Evolutionary conservation across 768 basidiomycete genomes (phyloP).

Genomic region (Cyclocybe aegerita): DNA sequence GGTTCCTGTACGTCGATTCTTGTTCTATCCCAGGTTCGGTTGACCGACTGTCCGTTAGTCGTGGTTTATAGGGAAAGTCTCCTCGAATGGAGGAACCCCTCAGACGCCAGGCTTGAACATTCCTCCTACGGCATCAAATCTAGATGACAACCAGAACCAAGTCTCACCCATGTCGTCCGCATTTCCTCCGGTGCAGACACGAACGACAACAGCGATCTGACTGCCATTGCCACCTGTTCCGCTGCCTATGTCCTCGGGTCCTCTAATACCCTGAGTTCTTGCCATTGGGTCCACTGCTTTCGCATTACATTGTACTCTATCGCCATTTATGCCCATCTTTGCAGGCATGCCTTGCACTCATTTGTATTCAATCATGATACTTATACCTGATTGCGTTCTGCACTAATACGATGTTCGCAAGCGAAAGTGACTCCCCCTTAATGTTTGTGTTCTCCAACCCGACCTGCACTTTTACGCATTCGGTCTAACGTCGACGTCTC

Average conservation of each 20-base stretch:
- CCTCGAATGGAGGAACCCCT: conserved; percentile 48
- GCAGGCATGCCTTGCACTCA: conserved; percentile 14
- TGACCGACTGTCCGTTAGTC: conserved; percentile 43
- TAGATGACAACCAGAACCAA: conserved; percentile 49
- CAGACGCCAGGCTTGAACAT: conserved; percentile 44
- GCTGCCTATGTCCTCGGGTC: conserved; percentile 1
- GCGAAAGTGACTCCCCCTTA: too few species aligned
- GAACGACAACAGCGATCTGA: conserved; percentile 26
- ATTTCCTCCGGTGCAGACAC: conserved; percentile 57
- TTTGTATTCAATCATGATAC: conserved; percentile 15
- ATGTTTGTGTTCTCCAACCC: too few species aligned
- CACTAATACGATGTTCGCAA: too few species aligned
- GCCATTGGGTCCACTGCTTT: not conserved
- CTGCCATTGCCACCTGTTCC: not conserved
- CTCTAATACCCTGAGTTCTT: conserved; percentile 6
- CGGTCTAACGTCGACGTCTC: not conserved
- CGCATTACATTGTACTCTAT: conserved; percentile 15
- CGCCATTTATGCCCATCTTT: conserved; percentile 15
- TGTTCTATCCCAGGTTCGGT: conserved; percentile 1
- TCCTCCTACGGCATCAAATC: conserved; percentile 25
- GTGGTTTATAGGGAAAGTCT: conserved; percentile 93
- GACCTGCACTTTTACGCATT: conserved; percentile 2
- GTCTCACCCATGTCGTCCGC: conserved; percentile 84
- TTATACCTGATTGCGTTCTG: conserved; percentile 12
- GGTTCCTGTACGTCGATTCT: conserved; percentile 70